A percentile compares a stretch with the other conserved stretches of the same genome.
phyloP scores from a whole-genome alignment of 306 rosid species.

The Cicer cuneatum region DNA sequence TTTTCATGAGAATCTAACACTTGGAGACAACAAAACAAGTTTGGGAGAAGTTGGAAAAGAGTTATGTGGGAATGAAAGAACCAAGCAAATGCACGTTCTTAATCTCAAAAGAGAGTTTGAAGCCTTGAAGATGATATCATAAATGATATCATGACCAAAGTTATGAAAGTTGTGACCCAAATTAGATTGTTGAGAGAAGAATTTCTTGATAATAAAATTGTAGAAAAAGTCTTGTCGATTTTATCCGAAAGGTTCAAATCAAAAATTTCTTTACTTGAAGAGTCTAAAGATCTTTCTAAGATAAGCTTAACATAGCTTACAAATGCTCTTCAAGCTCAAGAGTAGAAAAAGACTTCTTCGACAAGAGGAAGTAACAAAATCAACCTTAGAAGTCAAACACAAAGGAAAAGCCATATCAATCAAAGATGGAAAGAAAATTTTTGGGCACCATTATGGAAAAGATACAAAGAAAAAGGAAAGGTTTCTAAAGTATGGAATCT shows the following conservation, averaged over 20 bases:
- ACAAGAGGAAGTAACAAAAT: not conserved
- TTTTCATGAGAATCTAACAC: too few species aligned
- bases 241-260: not conserved
- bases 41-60: too few species aligned
- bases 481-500: not conserved
- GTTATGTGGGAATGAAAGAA: too few species aligned
- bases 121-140: too few species aligned
- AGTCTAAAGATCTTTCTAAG: not conserved
- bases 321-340: conserved; percentile 4
- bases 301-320: not conserved
- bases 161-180: not conserved
- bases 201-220: not conserved
- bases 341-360: not conserved
- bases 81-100: not conserved
- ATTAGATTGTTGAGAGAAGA: not conserved
- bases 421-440: not conserved
- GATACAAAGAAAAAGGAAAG: not conserved
- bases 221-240: not conserved
- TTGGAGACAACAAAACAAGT: too few species aligned
- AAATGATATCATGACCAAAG: not conserved
- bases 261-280: not conserved
- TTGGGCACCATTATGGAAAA: not conserved
- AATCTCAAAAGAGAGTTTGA: not conserved
- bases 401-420: not conserved
- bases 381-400: not conserved